Evolutionary conservation across 2,329 filamentous ascomycete species (phyloP), one percentile per base, ranked within the genome.

Genomic region (Chaetothyriales sp.): DNA sequence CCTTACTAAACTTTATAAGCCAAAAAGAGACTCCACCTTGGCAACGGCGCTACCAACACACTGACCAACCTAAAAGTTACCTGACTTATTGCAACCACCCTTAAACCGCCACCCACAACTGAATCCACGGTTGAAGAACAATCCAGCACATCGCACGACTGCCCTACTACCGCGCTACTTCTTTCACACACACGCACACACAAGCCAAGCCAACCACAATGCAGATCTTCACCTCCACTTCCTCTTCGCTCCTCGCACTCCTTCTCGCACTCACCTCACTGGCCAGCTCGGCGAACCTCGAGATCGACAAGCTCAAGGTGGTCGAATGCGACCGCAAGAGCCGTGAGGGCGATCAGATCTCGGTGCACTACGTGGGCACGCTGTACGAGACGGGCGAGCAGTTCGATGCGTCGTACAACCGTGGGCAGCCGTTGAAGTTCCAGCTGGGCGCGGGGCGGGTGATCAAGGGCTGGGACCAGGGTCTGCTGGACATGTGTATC

Each of bases 391-490:
- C 80, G 57, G 90, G 88, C 61, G 73, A 77, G 54, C 74, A 92
- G 66, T 96, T 96, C 64, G 90, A 95, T 70, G 79, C 86, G 56
- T 78, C 73, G 68, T 93, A 93, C 69, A 81, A 89, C 59, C 80
- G 89, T 44, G 79, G 80, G 36, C 65, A 70, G 53, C 90, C 92
- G 5, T 79, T 98, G 63, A 71, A 66, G 55, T 96, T 98, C 71
- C 80, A 73, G 55, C 72, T 98, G 28, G 92, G 92, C 36, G 70
- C 71, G 20, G 86, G 87, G 44, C 78, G 84, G 66, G 92, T 96
- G 48, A 98, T 98, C 66, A 82, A 85, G 71, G 90, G 90, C 46
- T 95, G 89, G 90, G 90, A 96, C 62, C 70, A 93, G 65, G 90
- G 90, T 47, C 76, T 96, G 42, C 61, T 92, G 49, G 86, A 86